Conservation (phyloP, 176 grass and related monocot species). For the Musa beccarii region DNA sequence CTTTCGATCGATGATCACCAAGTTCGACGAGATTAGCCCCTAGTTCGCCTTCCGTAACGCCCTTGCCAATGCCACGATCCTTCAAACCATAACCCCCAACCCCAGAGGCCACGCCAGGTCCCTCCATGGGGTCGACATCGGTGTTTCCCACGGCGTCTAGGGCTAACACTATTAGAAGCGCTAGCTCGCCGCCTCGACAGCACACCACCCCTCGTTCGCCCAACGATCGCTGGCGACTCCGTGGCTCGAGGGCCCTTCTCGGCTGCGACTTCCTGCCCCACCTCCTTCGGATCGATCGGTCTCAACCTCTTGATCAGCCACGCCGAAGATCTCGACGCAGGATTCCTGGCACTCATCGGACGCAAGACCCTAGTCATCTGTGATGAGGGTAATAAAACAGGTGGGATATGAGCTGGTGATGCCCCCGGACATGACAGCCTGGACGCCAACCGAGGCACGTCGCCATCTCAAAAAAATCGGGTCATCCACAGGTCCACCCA, state of each 20-base stretch:
- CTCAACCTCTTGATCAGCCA: conserved; percentile 54
- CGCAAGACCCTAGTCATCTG: conserved; percentile 40
- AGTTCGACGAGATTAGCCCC: conserved; percentile 88
- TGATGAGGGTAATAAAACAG: too few species aligned
- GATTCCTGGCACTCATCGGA: conserved; percentile 1
- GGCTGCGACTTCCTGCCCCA: conserved; percentile 54
- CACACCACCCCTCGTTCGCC: conserved; percentile 38
- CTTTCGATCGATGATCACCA: conserved; percentile 70
- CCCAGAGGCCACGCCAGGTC: conserved; percentile 5
- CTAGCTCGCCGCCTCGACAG: conserved; percentile 46
- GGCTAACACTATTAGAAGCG: conserved; percentile 88
- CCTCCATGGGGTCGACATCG: conserved; percentile 74
- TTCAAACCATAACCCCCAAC: conserved; percentile 18
- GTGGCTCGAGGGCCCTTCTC: conserved; percentile 42
- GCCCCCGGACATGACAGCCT: too few species aligned
- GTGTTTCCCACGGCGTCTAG: conserved; percentile 95
- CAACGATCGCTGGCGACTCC: conserved; percentile 32
- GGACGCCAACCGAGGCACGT: too few species aligned
- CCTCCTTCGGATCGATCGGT: conserved; percentile 73
- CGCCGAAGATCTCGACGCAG: conserved; percentile 17
- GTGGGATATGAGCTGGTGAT: too few species aligned
- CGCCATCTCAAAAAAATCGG: too few species aligned
- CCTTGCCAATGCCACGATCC: conserved; percentile 75
- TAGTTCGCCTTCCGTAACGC: conserved; percentile 88
- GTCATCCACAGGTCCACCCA: too few species aligned